A percentile compares a stretch with the other conserved stretches of the same genome.
Conservation (phyloP, 1,139 yeast genomes). For the Candida sanyaensis region DNA sequence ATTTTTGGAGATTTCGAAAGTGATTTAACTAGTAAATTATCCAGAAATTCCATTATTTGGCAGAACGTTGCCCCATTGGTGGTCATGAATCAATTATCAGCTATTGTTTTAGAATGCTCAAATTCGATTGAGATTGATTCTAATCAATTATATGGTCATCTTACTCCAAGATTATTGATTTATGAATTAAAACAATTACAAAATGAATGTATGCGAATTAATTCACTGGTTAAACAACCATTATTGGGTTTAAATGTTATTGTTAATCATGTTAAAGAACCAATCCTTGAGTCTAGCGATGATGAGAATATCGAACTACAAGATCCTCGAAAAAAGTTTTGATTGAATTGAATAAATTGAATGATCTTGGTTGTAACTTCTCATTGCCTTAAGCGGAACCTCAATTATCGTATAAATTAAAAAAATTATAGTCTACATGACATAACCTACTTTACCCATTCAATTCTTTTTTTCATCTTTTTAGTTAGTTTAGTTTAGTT, state of each 20-base stretch:
- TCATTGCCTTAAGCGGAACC: constrained; percentile 56
- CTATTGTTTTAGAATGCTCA: constrained; percentile 79
- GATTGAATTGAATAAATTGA: constrained; percentile 44
- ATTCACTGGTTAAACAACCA: constrained; percentile 23
- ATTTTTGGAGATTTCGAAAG: constrained; percentile 85
- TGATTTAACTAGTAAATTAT: constrained; percentile 47
- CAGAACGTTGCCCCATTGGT: constrained; percentile 49
- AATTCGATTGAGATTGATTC: constrained; percentile 49
- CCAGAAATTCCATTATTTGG: constrained; percentile 60
- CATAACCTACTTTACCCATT: background rate
- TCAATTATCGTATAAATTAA: constrained; percentile 18
- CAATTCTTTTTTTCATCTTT: background rate
- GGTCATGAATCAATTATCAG: constrained; percentile 36
- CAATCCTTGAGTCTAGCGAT: constrained; percentile 17
- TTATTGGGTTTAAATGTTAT: constrained; percentile 55
- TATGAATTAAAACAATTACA: constrained; percentile 52
- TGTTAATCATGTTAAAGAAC: constrained; percentile 75
- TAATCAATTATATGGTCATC: constrained; percentile 69
- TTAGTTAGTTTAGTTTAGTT: constrained; percentile 8
- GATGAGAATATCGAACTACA: constrained; percentile 10
- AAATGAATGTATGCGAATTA: constrained; percentile 16
- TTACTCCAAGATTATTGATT: constrained; percentile 66
- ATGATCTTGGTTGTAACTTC: constrained; percentile 43
- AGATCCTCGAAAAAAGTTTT: constrained; percentile 63
- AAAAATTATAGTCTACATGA: background rate